Evolutionary conservation across 331 rosid genomes (phyloP).

Genomic region (Acacia concinna): DNA sequence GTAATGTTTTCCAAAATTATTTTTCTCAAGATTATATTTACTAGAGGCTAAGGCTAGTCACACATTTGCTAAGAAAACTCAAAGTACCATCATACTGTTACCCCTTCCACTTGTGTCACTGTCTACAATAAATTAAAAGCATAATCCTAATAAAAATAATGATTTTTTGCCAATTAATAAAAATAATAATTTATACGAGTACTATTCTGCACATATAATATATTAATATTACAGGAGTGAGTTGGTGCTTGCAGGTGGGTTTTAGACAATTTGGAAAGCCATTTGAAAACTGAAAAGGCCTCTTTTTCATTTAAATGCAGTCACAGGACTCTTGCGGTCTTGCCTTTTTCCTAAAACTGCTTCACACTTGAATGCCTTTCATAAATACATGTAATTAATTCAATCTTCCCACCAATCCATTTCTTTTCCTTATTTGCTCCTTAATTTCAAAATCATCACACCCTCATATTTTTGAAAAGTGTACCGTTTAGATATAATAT

Average conservation of each 20-base stretch:
- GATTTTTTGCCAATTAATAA: too few species aligned
- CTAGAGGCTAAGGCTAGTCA: not conserved
- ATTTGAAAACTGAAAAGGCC: constrained; percentile 24
- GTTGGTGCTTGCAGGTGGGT: constrained; percentile 8
- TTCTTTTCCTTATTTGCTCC: constrained; percentile 31
- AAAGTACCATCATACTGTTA: not conserved
- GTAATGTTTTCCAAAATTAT: too few species aligned
- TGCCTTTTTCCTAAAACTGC: constrained; percentile 26
- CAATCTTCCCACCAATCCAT: constrained; percentile 37
- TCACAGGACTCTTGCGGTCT: constrained; percentile 78
- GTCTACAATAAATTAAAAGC: constrained; percentile 28
- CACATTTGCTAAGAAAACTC: not conserved
- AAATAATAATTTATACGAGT: too few species aligned
- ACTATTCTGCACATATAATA: too few species aligned
- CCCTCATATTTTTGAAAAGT: not conserved
- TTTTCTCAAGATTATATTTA: too few species aligned
- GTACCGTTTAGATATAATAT: not conserved
- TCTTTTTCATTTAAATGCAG: constrained; percentile 44
- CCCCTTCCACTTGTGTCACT: constrained; percentile 30
- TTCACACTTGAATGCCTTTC: constrained; percentile 2
- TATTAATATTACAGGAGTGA: constrained; percentile 30
- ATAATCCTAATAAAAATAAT: not conserved
- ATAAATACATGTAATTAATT: constrained; percentile 61
- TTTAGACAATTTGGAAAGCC: not conserved
- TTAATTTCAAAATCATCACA: not conserved